phyloP scores from a whole-genome alignment of 2,329 filamentous ascomycete genomes.

The Alternaria sp. region DNA sequence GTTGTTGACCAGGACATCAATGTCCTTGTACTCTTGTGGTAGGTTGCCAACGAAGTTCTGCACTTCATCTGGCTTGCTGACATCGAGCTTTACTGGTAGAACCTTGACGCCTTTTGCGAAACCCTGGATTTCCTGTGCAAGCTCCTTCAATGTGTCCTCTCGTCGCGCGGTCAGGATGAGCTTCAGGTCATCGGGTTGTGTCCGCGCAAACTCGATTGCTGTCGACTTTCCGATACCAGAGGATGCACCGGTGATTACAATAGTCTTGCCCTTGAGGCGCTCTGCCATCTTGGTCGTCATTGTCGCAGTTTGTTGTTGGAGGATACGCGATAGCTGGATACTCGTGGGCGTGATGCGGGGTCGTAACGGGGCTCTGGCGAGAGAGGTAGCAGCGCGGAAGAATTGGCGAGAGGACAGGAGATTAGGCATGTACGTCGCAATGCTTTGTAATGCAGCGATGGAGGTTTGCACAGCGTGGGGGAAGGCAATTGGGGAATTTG shows the following conservation, averaged over 20 bases:
- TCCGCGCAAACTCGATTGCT: slow-evolving; percentile 92
- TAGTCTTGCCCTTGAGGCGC: slow-evolving; percentile 91
- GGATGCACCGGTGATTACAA: slow-evolving; percentile 90
- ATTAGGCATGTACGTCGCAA: slow-evolving; percentile 32
- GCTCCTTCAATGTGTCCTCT: slow-evolving; percentile 76
- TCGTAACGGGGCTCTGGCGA: slow-evolving; percentile 21
- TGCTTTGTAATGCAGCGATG: slow-evolving; percentile 14
- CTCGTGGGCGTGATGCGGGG: slow-evolving; percentile 19
- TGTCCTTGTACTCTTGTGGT: slow-evolving; percentile 82
- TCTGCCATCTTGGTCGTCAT: slow-evolving; percentile 78
- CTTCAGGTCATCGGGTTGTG: slow-evolving; percentile 78
- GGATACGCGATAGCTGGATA: slow-evolving; percentile 12
- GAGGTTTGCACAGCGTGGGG: background rate
- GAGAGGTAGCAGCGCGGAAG: slow-evolving; percentile 26
- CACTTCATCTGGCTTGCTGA: slow-evolving; percentile 81
- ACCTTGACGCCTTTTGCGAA: slow-evolving; percentile 81
- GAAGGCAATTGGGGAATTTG: slow-evolving; percentile 8
- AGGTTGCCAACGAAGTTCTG: slow-evolving; percentile 74
- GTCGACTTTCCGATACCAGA: slow-evolving; percentile 86
- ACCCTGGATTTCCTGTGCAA: slow-evolving; percentile 77
- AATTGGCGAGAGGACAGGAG: slow-evolving; percentile 17
- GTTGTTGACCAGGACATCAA: slow-evolving; percentile 86
- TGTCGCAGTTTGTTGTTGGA: slow-evolving; percentile 47
- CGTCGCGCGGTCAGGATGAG: slow-evolving; percentile 90
- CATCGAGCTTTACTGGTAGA: slow-evolving; percentile 82